Conservation (phyloP, 768 basidiomycete genomes). For the Rhodotorula kratochvilovae region DNA sequence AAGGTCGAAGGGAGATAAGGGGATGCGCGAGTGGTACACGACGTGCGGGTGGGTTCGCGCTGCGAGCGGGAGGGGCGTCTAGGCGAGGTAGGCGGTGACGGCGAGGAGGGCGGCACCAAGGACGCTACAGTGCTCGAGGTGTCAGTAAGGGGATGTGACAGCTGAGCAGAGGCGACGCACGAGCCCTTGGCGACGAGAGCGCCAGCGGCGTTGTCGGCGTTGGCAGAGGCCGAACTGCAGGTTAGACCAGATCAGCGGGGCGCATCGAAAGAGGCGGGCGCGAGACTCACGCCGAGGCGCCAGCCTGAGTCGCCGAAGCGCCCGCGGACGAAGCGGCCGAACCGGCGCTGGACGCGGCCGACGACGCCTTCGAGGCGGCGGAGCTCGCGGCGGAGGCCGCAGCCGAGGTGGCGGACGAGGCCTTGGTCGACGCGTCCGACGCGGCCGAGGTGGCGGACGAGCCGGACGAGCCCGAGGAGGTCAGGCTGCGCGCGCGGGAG, state of each 20-base stretch:
- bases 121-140: neutral
- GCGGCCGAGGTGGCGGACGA: neutral
- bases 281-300: neutral
- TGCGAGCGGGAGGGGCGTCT: neutral
- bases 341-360: neutral
- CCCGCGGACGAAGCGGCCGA: neutral
- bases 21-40: neutral
- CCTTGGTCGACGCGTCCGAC: constrained; percentile 4
- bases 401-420: neutral
- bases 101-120: neutral
- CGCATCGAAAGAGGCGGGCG: too few species aligned
- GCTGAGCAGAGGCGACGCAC: neutral
- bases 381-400: neutral
- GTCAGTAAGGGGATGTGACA: neutral
- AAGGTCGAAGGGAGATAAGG: neutral
- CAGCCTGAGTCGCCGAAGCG: neutral
- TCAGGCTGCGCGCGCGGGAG: neutral
- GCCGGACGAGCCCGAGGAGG: neutral
- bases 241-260: neutral
- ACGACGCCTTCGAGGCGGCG: neutral
- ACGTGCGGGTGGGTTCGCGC: too few species aligned
- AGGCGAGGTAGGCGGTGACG: neutral
- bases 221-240: neutral
- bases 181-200: constrained; percentile 2
- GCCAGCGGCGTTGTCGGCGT: neutral